A percentile compares a stretch with the other conserved stretches of the same genome.
phyloP scores from a whole-genome alignment of 2,329 filamentous ascomycete genomes.

The Xylaria sp. region DNA sequence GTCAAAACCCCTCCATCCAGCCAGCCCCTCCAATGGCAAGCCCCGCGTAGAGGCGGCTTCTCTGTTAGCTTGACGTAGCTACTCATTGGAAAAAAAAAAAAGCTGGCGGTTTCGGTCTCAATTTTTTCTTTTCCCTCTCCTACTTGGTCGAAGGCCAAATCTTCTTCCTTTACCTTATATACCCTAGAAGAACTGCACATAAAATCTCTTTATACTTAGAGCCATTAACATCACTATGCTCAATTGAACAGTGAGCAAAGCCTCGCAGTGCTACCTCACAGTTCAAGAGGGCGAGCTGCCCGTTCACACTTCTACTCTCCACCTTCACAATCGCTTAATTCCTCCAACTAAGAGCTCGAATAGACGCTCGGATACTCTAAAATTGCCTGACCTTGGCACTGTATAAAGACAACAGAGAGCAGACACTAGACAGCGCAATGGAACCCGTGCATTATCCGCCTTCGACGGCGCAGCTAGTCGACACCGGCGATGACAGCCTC shows the following conservation, averaged over 20 bases:
- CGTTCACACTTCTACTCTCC: constrained; percentile 14
- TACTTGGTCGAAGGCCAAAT: constrained; percentile 15
- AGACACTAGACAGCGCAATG: constrained; percentile 49
- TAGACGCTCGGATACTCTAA: background rate
- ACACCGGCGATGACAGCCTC: constrained; percentile 66
- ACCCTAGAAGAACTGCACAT: background rate
- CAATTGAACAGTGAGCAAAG: constrained; percentile 37
- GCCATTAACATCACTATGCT: constrained; percentile 26
- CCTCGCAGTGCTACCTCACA: constrained; percentile 42
- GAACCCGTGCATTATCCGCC: constrained; percentile 59
- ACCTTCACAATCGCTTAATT: constrained; percentile 14
- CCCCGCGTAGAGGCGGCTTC: constrained; percentile 31
- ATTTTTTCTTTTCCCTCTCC: constrained; percentile 25
- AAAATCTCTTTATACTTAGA: constrained; percentile 6
- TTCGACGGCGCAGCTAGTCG: constrained; percentile 69
- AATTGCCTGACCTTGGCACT: background rate
- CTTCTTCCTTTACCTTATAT: background rate
- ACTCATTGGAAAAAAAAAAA: constrained; percentile 28
- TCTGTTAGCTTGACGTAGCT: constrained; percentile 38
- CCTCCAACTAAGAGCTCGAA: background rate
- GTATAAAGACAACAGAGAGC: background rate
- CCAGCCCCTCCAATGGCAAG: constrained; percentile 28
- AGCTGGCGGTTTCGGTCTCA: constrained; percentile 33
- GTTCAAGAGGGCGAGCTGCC: constrained; percentile 40
- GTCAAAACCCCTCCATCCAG: constrained; percentile 30